Conservation (phyloP, 805 yeast genomes). For the Pichia kluyveri region DNA sequence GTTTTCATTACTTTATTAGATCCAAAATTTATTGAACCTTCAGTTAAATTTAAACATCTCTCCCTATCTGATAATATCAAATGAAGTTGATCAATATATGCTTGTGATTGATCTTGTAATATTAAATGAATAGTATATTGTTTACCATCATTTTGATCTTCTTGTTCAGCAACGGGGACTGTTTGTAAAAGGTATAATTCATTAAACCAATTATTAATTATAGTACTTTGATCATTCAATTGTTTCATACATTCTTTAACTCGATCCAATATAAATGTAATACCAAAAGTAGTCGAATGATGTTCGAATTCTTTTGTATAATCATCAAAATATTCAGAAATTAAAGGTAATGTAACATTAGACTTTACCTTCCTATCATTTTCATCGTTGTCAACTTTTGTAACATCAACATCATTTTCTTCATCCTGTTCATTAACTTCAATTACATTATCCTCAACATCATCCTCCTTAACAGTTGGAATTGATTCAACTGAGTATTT, state of each 20-base stretch:
- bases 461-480: neutral
- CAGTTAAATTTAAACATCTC: conserved; percentile 23
- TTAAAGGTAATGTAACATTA: conserved; percentile 2
- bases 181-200: conserved; percentile 34
- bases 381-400: neutral
- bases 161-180: conserved; percentile 33
- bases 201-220: conserved; percentile 43
- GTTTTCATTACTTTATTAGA: conserved; percentile 1
- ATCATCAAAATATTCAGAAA: conserved; percentile 4
- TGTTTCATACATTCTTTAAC: conserved; percentile 20
- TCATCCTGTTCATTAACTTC: no score
- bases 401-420: neutral
- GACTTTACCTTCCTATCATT: neutral
- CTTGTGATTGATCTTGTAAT: conserved; percentile 63
- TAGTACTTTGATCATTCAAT: conserved; percentile 42
- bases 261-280: conserved; percentile 20
- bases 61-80: conserved; percentile 38
- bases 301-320: neutral
- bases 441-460: neutral
- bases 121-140: conserved; percentile 71
- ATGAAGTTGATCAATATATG: conserved; percentile 47
- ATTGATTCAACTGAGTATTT: conserved; percentile 2
- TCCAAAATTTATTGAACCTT: conserved; percentile 7
- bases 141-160: conserved; percentile 41
- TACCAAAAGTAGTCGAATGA: conserved; percentile 10